A percentile compares a stretch with the other conserved stretches of the same genome.
Evolutionary conservation across 2,329 filamentous ascomycete species (phyloP).

Genomic region (Verticillium klebahnii): DNA sequence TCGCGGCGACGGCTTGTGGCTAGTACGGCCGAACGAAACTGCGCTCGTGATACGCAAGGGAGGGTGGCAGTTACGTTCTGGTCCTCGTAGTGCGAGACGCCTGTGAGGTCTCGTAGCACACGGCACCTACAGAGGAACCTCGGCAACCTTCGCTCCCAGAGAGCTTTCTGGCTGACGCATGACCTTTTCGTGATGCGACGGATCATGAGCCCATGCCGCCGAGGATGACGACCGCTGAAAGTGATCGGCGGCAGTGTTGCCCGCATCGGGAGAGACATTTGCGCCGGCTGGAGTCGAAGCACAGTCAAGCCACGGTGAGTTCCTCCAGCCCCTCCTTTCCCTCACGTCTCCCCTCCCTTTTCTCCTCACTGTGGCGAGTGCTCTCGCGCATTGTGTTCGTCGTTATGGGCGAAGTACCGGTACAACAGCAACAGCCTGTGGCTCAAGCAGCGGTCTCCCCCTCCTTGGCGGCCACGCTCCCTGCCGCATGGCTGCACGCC

Average conservation of each 20-base stretch:
- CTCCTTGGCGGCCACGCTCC: not conserved
- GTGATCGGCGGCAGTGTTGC: slow-evolving; percentile 7
- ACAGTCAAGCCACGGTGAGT: slow-evolving; percentile 5
- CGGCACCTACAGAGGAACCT: not conserved
- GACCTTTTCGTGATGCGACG: not conserved
- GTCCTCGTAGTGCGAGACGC: slow-evolving; percentile 8
- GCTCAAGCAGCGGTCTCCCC: not conserved
- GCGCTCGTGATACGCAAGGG: not conserved
- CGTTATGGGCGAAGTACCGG: slow-evolving; percentile 2
- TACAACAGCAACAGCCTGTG: slow-evolving; percentile 6
- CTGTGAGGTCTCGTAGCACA: not conserved
- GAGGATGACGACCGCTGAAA: not conserved
- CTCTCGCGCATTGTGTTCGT: not conserved
- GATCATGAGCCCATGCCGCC: not conserved
- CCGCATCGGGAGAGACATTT: slow-evolving; percentile 5
- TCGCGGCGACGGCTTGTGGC: not conserved
- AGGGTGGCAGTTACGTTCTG: slow-evolving; percentile 4
- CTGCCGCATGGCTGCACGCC: not conserved
- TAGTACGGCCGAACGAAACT: not conserved
- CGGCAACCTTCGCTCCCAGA: not conserved
- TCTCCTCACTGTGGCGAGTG: not conserved
- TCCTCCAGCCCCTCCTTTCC: slow-evolving; percentile 4
- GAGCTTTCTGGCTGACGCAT: not conserved
- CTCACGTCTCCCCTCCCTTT: not conserved
- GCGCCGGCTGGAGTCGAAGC: not conserved